phyloP scores from a whole-genome alignment of 208 protist species.

The Leishmania mexicana region DNA sequence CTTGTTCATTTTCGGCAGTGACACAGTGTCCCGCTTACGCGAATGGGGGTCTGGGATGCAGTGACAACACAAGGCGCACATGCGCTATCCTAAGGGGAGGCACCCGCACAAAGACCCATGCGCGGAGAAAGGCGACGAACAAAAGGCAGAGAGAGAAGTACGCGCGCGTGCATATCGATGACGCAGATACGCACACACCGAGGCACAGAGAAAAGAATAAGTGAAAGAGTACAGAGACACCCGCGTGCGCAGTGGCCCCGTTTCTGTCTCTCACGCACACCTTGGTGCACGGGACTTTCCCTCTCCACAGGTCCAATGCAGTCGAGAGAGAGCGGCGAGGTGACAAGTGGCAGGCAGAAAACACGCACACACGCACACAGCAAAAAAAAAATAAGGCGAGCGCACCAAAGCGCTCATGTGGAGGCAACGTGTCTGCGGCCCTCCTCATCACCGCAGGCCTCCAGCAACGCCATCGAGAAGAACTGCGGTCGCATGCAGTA shows the following conservation, averaged over 20 bases:
- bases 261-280: neutral
- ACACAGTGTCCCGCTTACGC: neutral
- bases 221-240: too few species aligned
- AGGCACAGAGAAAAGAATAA: neutral
- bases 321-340: neutral
- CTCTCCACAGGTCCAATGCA: neutral
- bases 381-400: too few species aligned
- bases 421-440: constrained; percentile 25
- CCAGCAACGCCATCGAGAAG: constrained; percentile 40
- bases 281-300: neutral
- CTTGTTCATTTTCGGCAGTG: neutral
- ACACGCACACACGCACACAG: neutral
- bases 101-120: neutral
- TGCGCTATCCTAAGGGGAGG: neutral
- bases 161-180: neutral
- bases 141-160: neutral
- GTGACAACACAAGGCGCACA: neutral
- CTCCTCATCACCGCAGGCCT: constrained; percentile 34
- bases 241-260: neutral
- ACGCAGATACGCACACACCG: constrained; percentile 2
- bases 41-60: neutral
- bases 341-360: neutral
- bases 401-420: neutral
- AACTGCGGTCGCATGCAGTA: constrained; percentile 48
- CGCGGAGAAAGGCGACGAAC: neutral